Evolutionary conservation across 768 basidiomycete species (phyloP), one percentile per base, ranked within the genome.

Genomic region (Panaeolus papilionaceus): DNA sequence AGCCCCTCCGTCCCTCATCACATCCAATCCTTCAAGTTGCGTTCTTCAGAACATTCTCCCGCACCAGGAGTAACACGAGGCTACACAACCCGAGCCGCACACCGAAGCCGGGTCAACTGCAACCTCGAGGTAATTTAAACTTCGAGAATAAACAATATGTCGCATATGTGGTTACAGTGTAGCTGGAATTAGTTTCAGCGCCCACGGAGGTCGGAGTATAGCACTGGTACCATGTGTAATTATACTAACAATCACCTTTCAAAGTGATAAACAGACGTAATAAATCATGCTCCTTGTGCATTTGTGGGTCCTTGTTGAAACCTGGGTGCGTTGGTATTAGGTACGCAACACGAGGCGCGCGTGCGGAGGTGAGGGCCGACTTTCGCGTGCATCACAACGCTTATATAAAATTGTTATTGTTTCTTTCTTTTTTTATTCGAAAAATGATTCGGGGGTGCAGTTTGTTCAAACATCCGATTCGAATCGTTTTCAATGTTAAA

Each of bases 361-460:
- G 20, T 49, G 47, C 47, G 47, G 47, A 23, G 47, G 47, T 18
- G 47, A 20, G 47, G 47, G 47, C 47, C 47, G 47, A 49, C 47
- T 18, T 20, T 20, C 20, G 47, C 20, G 47, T 49, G 20, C 47
- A 49, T 49, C 20, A 45, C 9, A 10, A 33, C 33, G 5, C 33
- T 33, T 33, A 40, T 40, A 40, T 14, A 2, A 11, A 11, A 40
- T 40, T 40, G 39, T 40, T 18, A 44, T 18, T 18, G 42, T 16
- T 16, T 12, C 42, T 14, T 44, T 14, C 42, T 16, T 44, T 16
- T 44, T 16, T 44, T 40, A 40, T 40, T 40, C 39, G 2, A 40
- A 40, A 33, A 33, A 33, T 33, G 33, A 33, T 33, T 33, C 33
- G 33, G 33, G 33, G 33, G 33, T 33, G 33, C 14, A 8, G 39